Evolutionary conservation across 2,329 filamentous ascomycete species (phyloP).

Genomic region (Sporothrix brunneoviolacea): DNA sequence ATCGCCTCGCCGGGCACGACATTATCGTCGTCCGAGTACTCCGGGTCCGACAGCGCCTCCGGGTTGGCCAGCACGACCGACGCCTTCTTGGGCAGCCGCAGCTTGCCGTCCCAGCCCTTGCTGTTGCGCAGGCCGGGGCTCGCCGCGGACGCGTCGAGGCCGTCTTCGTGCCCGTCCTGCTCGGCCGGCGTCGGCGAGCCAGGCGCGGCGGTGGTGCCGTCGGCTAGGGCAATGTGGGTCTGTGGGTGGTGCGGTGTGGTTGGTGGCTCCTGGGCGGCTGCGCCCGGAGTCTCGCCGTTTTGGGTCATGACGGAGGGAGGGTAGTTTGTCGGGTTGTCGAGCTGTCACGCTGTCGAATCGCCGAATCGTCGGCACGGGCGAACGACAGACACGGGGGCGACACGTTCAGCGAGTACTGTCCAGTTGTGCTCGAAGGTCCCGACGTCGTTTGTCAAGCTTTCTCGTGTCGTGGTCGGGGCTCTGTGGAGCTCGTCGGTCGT

Average conservation of each 20-base stretch:
- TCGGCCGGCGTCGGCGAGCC: neutral
- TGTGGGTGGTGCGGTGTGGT: constrained; percentile 4
- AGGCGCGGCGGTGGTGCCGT: constrained; percentile 9
- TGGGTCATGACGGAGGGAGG: neutral
- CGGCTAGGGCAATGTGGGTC: constrained; percentile 11
- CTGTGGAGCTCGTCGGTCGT: no score
- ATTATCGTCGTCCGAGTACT: constrained; percentile 70
- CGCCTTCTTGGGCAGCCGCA: constrained; percentile 61
- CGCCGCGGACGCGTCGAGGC: constrained; percentile 33
- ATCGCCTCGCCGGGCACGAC: constrained; percentile 68
- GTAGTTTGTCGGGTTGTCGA: no score
- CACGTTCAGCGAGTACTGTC: no score
- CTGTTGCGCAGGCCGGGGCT: constrained; percentile 49
- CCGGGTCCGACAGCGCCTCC: constrained; percentile 75
- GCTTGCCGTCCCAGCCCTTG: constrained; percentile 78
- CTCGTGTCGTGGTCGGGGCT: no score
- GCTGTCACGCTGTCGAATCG: no score
- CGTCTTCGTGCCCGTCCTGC: constrained; percentile 28
- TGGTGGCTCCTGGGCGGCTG: neutral
- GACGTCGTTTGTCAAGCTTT: no score
- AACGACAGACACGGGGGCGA: no score
- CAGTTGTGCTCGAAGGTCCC: no score
- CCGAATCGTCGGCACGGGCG: no score
- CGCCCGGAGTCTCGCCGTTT: constrained; percentile 6
- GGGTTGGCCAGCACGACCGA: constrained; percentile 62